Evolutionary conservation across 1,284 basidiomycete species (phyloP).

Genomic region (Amylostereum chailletii): DNA sequence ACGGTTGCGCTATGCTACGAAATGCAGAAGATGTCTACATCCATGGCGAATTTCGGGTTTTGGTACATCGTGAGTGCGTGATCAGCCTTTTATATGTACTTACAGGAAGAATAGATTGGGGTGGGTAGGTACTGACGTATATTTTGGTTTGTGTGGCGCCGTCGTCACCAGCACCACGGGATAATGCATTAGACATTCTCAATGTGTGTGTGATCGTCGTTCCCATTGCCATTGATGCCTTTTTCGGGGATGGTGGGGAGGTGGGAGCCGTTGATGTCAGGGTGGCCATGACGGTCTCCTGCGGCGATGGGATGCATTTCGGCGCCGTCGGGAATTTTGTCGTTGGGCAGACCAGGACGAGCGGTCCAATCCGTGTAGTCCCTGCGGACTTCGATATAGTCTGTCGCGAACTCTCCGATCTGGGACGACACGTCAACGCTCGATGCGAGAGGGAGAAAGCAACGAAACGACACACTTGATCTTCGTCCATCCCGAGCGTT

Average conservation of each 20-base stretch:
- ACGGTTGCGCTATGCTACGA: no score
- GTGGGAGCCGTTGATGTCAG: conserved; percentile 19
- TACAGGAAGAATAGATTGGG: no score
- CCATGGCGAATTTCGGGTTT: no score
- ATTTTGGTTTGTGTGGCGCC: no score
- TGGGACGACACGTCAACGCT: conserved; percentile 16
- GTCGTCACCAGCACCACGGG: no score
- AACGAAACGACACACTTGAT: conserved; percentile 45
- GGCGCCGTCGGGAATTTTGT: conserved; percentile 2
- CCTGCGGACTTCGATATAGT: conserved; percentile 71
- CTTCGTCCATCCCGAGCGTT: conserved; percentile 82
- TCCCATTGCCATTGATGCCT: background rate
- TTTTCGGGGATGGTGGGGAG: background rate
- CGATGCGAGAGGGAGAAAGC: background rate
- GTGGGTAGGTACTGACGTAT: no score
- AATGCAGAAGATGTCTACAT: no score
- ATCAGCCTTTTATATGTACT: no score
- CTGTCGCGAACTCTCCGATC: conserved; percentile 73
- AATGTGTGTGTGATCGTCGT: no score
- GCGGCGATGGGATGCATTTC: conserved; percentile 24
- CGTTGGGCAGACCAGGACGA: conserved; percentile 11
- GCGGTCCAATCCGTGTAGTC: conserved; percentile 55
- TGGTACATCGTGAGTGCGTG: no score
- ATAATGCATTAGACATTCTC: no score
- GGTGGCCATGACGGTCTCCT: conserved; percentile 39